These are phyloP conservation scores for Dactylonectria estremocensis DNA, from an alignment of 2,329 filamentous ascomycete genomes.

Conservation along the genomic window DNA sequence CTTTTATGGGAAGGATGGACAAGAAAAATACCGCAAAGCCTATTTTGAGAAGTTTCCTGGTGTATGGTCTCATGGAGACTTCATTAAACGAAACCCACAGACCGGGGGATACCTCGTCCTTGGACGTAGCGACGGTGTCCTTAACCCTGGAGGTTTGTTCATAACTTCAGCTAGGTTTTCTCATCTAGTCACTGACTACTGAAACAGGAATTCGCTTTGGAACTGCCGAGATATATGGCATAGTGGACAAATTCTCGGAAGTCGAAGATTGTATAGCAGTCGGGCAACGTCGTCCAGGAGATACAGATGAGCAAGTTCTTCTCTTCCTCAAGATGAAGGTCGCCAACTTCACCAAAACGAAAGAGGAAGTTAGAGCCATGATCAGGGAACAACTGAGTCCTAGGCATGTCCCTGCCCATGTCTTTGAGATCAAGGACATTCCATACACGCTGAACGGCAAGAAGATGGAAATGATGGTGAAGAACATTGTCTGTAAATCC, in stretches of 20 bases:
- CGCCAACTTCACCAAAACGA: neutral
- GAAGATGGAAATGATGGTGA: slow-evolving; percentile 15
- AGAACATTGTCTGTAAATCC: neutral
- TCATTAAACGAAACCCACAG: neutral
- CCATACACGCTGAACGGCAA: slow-evolving; percentile 8
- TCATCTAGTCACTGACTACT: neutral
- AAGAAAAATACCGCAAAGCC: neutral
- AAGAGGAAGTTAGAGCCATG: neutral
- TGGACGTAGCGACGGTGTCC: neutral
- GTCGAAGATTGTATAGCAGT: neutral
- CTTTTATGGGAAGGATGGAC: neutral
- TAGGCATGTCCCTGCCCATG: slow-evolving; percentile 9
- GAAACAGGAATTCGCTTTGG: neutral
- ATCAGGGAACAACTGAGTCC: neutral
- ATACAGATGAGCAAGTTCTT: neutral
- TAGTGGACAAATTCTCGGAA: neutral
- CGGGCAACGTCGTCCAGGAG: neutral
- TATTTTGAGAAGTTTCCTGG: neutral
- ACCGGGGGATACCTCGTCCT: neutral
- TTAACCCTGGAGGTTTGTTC: neutral
- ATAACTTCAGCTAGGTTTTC: neutral
- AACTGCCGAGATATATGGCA: neutral
- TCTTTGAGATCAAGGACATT: slow-evolving; percentile 11
- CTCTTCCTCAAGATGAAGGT: neutral
- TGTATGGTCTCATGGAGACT: neutral